Conservation (phyloP, 2,329 filamentous ascomycete genomes). For the Colletotrichum lini region DNA sequence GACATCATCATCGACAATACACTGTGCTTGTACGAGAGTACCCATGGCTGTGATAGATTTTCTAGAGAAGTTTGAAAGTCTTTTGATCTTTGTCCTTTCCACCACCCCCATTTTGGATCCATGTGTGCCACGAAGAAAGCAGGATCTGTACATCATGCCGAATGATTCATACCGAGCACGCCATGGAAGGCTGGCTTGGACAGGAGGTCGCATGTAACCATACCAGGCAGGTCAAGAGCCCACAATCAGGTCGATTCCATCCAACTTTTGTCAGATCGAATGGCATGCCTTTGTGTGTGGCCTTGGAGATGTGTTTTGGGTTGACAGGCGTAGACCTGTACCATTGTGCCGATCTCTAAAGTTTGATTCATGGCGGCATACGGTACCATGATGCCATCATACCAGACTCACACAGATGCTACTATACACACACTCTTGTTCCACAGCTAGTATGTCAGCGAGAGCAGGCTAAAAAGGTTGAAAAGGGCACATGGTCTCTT, state of each 20-base stretch:
- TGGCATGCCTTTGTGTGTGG: background rate
- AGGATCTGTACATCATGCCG: background rate
- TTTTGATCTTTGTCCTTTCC: background rate
- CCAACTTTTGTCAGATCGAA: no score
- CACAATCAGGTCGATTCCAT: background rate
- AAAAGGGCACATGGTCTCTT: background rate
- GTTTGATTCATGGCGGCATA: background rate
- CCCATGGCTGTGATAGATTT: background rate
- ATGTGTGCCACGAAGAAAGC: background rate
- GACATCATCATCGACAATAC: slow-evolving; percentile 9
- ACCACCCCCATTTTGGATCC: background rate
- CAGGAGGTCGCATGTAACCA: background rate
- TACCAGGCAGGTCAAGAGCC: background rate
- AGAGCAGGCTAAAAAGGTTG: background rate
- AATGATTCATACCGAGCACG: background rate
- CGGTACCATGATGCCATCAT: background rate
- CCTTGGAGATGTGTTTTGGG: background rate
- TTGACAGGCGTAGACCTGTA: background rate
- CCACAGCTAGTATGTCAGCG: background rate
- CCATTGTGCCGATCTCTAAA: background rate
- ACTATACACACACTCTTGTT: background rate
- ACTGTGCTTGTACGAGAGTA: background rate
- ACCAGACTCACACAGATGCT: background rate
- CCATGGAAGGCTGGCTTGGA: background rate
- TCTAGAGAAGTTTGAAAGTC: background rate